phyloP scores from a whole-genome alignment of 2,329 filamentous ascomycete species.

The Dactylellina haptotyla region DNA sequence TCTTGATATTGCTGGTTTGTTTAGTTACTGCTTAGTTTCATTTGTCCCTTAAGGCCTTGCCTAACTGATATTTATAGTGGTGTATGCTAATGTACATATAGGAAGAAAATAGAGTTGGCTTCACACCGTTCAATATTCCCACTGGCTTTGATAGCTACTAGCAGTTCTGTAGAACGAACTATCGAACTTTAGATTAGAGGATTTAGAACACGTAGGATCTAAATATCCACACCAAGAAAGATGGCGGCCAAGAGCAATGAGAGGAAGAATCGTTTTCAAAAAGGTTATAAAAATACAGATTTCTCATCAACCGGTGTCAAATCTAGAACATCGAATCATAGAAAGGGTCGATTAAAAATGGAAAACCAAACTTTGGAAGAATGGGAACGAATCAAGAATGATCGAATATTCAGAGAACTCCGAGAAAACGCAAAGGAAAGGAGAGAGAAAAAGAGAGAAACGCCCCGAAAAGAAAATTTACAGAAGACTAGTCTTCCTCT shows the following conservation, averaged over 20 bases:
- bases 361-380: background rate
- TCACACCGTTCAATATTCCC: no score
- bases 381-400: background rate
- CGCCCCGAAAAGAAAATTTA: background rate
- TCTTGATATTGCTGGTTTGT: no score
- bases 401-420: background rate
- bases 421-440: background rate
- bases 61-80: no score
- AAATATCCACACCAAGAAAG: background rate
- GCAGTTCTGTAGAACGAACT: no score
- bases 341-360: background rate
- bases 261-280: background rate
- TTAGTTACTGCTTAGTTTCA: no score
- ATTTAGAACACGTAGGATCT: background rate
- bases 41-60: no score
- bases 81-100: no score
- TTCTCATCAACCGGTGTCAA: no score
- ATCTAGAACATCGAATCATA: conserved; percentile 8
- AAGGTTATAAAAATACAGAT: no score
- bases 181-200: no score
- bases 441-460: background rate
- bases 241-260: background rate
- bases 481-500: conserved; percentile 33
- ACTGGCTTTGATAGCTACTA: no score
- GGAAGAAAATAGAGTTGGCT: background rate